phyloP scores from a whole-genome alignment of 805 yeast genomes.

The Metschnikowia borealis region DNA sequence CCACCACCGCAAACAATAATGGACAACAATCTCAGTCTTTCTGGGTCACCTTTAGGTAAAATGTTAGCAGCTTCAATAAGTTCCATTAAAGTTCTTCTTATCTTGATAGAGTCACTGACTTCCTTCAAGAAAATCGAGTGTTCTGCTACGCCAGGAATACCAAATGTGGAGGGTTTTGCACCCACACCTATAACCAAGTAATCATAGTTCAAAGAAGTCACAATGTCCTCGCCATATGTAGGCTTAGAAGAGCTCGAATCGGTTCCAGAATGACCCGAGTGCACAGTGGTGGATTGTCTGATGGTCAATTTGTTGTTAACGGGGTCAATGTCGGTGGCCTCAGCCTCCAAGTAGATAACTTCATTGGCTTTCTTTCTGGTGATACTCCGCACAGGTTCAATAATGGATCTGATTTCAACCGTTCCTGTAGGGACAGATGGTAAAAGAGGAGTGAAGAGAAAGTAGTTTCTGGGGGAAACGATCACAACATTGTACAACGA shows the following conservation, averaged over 20 bases:
- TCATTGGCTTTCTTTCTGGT: constrained; percentile 77
- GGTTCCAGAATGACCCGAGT: constrained; percentile 51
- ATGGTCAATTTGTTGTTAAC: constrained; percentile 59
- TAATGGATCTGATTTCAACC: constrained; percentile 82
- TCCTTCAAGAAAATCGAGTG: constrained; percentile 87
- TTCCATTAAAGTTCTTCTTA: constrained; percentile 79
- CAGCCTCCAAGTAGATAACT: constrained; percentile 83
- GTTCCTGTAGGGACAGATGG: constrained; percentile 96
- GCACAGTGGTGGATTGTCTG: constrained; percentile 54
- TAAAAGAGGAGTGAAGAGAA: constrained; percentile 90
- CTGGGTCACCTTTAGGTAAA: constrained; percentile 69
- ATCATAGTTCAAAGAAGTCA: constrained; percentile 59
- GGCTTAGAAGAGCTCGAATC: constrained; percentile 43
- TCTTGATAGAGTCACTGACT: constrained; percentile 79
- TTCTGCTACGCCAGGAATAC: constrained; percentile 91
- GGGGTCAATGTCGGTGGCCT: constrained; percentile 80
- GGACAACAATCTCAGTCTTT: constrained; percentile 78
- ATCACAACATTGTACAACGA: constrained; percentile 83
- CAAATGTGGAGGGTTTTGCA: constrained; percentile 91
- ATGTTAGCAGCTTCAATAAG: constrained; percentile 84
- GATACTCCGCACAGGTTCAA: constrained; percentile 87
- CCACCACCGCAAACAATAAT: constrained; percentile 98
- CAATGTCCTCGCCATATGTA: constrained; percentile 41
- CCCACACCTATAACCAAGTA: constrained; percentile 91
- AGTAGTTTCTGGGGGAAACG: constrained; percentile 92